A percentile compares a stretch with the other conserved stretches of the same genome.
phyloP scores from a whole-genome alignment of 164 flowering plant species.

The Amborella trichopoda region DNA sequence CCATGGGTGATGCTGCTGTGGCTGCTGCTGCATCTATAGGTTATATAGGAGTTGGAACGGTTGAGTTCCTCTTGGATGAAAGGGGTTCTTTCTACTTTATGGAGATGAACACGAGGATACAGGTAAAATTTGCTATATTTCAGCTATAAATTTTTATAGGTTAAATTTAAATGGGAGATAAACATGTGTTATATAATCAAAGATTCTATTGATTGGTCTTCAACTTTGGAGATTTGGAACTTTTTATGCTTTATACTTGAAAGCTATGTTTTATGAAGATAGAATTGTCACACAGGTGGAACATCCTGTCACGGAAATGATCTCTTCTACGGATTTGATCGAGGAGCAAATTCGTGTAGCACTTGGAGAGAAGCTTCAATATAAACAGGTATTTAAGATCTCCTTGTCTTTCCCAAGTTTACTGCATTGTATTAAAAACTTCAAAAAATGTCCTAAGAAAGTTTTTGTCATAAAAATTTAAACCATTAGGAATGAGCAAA shows the following conservation, averaged over 20 bases:
- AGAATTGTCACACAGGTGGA: conserved; percentile 89
- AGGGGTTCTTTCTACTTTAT: conserved; percentile 97
- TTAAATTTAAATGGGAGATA: too few relatives aligned
- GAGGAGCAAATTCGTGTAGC: conserved; percentile 98
- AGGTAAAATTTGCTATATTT: conserved; percentile 39
- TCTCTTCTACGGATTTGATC: conserved; percentile 86
- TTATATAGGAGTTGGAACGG: conserved; percentile 94
- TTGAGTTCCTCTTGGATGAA: conserved; percentile 95
- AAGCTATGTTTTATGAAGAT: too few relatives aligned
- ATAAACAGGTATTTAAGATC: conserved; percentile 52
- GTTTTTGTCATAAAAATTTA: background rate
- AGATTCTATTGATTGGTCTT: too few relatives aligned
- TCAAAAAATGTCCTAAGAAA: too few relatives aligned
- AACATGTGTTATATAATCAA: too few relatives aligned
- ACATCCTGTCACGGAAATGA: conserved; percentile 99
- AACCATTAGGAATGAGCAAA: background rate
- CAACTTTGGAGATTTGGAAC: too few relatives aligned
- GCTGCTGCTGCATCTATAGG: conserved; percentile 98
- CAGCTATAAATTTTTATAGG: too few relatives aligned
- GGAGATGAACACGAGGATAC: conserved; percentile 99
- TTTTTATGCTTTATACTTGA: too few relatives aligned
- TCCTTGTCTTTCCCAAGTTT: background rate
- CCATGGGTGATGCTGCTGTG: conserved; percentile 99
- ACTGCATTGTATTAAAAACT: too few relatives aligned
- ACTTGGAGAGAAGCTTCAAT: conserved; percentile 75